Percentiles rank a stretch among this genome's conserved stretches.
Evolutionary conservation across 352 stramenopile genomes (phyloP).

Genomic region (Globisporangium alternatum): DNA sequence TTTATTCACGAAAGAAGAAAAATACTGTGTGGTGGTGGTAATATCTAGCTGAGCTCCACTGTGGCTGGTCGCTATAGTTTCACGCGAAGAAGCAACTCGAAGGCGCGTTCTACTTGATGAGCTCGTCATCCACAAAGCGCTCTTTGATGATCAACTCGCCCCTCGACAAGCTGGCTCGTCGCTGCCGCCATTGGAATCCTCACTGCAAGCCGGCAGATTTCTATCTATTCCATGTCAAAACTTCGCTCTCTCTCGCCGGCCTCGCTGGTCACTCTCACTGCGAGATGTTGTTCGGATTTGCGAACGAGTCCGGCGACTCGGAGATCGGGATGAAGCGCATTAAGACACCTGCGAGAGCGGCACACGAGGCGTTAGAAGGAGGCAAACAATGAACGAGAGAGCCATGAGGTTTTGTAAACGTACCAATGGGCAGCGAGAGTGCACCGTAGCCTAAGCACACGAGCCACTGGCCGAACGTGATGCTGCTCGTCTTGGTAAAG

Average conservation of each 20-base stretch:
- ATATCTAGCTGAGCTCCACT: constrained; percentile 4
- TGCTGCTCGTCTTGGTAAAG: constrained; percentile 74
- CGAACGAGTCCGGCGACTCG: constrained; percentile 61
- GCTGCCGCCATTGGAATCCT: not conserved
- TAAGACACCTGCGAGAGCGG: constrained; percentile 36
- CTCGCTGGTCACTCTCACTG: constrained; percentile 23
- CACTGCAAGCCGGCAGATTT: not conserved
- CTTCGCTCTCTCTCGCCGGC: constrained; percentile 3
- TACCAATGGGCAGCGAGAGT: constrained; percentile 70
- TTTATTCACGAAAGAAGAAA: constrained; percentile 14
- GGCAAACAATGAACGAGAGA: not conserved
- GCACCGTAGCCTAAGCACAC: constrained; percentile 56
- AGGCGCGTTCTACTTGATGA: not conserved
- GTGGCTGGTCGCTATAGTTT: not conserved
- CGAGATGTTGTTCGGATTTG: constrained; percentile 70
- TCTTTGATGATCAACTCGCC: not conserved
- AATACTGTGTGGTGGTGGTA: constrained; percentile 5
- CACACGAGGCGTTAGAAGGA: not conserved
- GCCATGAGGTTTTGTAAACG: constrained; percentile 4
- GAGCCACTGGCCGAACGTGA: constrained; percentile 63
- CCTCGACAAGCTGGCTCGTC: too few relatives aligned
- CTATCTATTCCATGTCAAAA: constrained; percentile 17
- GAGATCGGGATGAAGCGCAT: constrained; percentile 75
- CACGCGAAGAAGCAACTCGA: not conserved
- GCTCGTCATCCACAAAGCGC: not conserved